Conservation (phyloP, 352 stramenopile genomes). For the Phytophthora litchii region DNA sequence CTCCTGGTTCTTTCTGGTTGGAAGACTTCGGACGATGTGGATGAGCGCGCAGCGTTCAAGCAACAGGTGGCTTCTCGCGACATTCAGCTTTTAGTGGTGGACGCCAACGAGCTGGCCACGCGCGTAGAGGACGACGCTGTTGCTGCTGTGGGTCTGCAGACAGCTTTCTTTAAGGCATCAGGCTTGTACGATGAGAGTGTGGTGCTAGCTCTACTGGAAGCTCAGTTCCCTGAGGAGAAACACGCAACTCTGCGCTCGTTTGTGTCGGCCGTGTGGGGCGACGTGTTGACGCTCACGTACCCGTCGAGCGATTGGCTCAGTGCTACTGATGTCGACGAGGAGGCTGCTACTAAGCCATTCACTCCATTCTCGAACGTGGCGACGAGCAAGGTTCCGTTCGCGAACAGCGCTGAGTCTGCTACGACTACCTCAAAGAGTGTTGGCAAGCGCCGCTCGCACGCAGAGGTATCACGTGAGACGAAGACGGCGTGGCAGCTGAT, state of each 20-base stretch:
- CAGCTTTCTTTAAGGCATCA: conserved; percentile 70
- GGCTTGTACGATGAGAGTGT: conserved; percentile 63
- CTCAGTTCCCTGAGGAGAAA: conserved; percentile 42
- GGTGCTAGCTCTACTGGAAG: conserved; percentile 59
- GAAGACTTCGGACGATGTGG: conserved; percentile 71
- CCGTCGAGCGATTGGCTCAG: conserved; percentile 47
- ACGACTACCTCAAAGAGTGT: conserved; percentile 30
- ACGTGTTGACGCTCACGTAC: conserved; percentile 58
- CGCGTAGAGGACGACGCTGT: conserved; percentile 60
- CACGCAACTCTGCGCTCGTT: conserved; percentile 61
- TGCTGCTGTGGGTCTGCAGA: conserved; percentile 50
- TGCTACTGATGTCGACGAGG: conserved; percentile 30
- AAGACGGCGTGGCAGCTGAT: conserved; percentile 72
- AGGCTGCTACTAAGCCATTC: conserved; percentile 16
- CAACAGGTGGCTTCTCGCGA: conserved; percentile 54
- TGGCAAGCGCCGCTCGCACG: conserved; percentile 50
- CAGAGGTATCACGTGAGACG: conserved; percentile 54
- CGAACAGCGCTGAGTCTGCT: conserved; percentile 12
- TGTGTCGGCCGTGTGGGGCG: conserved; percentile 65
- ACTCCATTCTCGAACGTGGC: conserved; percentile 43
- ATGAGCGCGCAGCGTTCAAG: conserved; percentile 63
- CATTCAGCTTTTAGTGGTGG: conserved; percentile 56
- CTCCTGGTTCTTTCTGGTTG: conserved; percentile 62
- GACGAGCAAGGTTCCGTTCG: conserved; percentile 58
- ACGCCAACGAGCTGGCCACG: conserved; percentile 54